phyloP scores from a whole-genome alignment of 768 basidiomycete genomes.

The Russula sp. region DNA sequence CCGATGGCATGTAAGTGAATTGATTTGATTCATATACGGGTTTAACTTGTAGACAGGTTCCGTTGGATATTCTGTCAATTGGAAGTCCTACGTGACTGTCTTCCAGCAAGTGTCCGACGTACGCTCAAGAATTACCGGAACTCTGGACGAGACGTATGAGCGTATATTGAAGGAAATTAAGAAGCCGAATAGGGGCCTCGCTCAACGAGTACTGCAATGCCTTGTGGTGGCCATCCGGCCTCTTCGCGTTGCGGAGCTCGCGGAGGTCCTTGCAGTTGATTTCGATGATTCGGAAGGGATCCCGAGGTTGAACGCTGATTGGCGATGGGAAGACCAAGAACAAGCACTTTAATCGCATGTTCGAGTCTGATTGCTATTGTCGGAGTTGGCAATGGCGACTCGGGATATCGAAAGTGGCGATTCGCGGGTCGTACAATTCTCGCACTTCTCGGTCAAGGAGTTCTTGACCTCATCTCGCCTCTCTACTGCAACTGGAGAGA shows the following conservation, averaged over 20 bases:
- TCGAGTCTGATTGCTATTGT: neutral
- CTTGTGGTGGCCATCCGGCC: neutral
- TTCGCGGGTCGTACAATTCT: neutral
- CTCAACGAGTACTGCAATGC: neutral
- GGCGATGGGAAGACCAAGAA: constrained; percentile 1
- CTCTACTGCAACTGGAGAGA: neutral
- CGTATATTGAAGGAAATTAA: neutral
- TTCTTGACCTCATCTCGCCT: neutral
- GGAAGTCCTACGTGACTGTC: neutral
- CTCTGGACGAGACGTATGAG: constrained; percentile 7
- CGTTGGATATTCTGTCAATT: neutral
- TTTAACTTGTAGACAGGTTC: neutral
- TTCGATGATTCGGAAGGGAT: neutral
- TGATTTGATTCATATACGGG: neutral
- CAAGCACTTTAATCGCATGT: neutral
- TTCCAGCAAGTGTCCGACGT: neutral
- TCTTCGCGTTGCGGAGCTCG: neutral
- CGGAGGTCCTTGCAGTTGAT: neutral
- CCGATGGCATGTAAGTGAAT: neutral
- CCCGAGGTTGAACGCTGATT: neutral
- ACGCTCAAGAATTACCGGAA: neutral
- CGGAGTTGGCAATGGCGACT: too few species aligned
- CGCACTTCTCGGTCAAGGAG: neutral
- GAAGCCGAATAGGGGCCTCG: neutral
- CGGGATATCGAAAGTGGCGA: too few species aligned